Evolutionary conservation across 495 filamentous ascomycete species (phyloP).

Genomic region (Penicillium diatomitis): DNA sequence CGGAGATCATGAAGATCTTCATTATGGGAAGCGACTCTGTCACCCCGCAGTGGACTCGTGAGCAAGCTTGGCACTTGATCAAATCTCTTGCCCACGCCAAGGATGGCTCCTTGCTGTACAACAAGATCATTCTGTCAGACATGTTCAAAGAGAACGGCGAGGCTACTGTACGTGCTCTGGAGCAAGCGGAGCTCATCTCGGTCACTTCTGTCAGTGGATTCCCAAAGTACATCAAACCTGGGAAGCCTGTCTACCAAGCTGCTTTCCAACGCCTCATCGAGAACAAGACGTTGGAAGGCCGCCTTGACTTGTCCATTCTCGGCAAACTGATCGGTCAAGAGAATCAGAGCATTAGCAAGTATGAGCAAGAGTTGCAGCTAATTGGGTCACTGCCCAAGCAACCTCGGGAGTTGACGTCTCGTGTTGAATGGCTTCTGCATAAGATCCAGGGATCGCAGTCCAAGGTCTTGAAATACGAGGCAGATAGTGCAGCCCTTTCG

Average conservation of each 20-base stretch:
- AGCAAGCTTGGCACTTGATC: constrained; percentile 88
- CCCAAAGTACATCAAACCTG: constrained; percentile 65
- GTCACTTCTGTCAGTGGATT: constrained; percentile 65
- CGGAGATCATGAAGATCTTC: constrained; percentile 91
- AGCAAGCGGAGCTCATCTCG: constrained; percentile 80
- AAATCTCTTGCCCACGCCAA: constrained; percentile 52
- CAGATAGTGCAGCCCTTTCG: constrained; percentile 61
- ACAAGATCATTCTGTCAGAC: constrained; percentile 67
- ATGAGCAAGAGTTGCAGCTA: constrained; percentile 65
- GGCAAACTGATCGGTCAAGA: constrained; percentile 61
- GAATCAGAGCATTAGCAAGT: constrained; percentile 65
- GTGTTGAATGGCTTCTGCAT: constrained; percentile 60
- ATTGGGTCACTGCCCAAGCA: constrained; percentile 53
- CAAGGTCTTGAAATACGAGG: constrained; percentile 69
- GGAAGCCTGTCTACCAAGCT: constrained; percentile 78
- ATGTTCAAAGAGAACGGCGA: constrained; percentile 64
- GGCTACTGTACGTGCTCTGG: constrained; percentile 63
- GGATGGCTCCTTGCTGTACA: constrained; percentile 59
- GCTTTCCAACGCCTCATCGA: constrained; percentile 63
- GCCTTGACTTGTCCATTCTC: constrained; percentile 65
- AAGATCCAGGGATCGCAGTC: constrained; percentile 65
- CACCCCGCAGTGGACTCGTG: constrained; percentile 56
- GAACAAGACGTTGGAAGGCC: constrained; percentile 62
- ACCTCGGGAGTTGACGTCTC: constrained; percentile 48
- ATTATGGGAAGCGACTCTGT: constrained; percentile 45